These are phyloP conservation scores for Pseudogymnoascus sp. DNA, from an alignment of 2,329 filamentous ascomycete genomes.

Conservation along the genomic window DNA sequence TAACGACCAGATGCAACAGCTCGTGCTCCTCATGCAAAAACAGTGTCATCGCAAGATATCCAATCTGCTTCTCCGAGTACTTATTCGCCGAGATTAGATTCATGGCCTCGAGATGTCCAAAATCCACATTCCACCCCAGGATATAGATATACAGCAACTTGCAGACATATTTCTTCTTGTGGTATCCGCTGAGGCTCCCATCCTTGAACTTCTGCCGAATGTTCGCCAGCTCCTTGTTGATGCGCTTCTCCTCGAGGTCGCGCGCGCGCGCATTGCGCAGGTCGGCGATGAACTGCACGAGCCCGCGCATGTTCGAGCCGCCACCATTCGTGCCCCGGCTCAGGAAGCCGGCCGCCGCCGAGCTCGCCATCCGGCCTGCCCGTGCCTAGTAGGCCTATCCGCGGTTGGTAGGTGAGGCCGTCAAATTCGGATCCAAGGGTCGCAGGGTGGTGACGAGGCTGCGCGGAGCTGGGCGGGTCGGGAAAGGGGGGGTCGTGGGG, in stretches of 20 bases:
- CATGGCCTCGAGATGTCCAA: conserved; percentile 95
- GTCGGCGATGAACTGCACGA: conserved; percentile 98
- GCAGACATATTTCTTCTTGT: conserved; percentile 99
- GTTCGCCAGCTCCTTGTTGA: conserved; percentile 98
- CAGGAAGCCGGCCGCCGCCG: conserved; percentile 46
- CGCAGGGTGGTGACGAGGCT: background rate
- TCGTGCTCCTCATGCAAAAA: conserved; percentile 98
- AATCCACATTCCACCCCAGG: conserved; percentile 97
- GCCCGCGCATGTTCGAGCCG: conserved; percentile 65
- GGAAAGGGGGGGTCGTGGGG: background rate
- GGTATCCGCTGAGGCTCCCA: conserved; percentile 86
- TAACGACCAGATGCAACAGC: conserved; percentile 89
- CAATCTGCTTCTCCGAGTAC: conserved; percentile 99
- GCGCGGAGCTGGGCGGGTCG: background rate
- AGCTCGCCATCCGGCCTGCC: conserved; percentile 22
- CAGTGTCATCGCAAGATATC: conserved; percentile 92
- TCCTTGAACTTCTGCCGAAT: conserved; percentile 58
- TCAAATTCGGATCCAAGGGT: background rate
- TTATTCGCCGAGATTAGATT: conserved; percentile 95
- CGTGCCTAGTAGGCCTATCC: conserved; percentile 1
- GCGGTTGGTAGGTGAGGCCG: background rate
- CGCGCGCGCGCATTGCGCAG: conserved; percentile 88
- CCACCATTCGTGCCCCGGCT: conserved; percentile 53
- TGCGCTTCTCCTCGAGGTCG: conserved; percentile 95
- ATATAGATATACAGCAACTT: conserved; percentile 96